A percentile compares a stretch with the other conserved stretches of the same genome.
phyloP scores from a whole-genome alignment of 495 filamentous ascomycete genomes.

The Letharia lupina region DNA sequence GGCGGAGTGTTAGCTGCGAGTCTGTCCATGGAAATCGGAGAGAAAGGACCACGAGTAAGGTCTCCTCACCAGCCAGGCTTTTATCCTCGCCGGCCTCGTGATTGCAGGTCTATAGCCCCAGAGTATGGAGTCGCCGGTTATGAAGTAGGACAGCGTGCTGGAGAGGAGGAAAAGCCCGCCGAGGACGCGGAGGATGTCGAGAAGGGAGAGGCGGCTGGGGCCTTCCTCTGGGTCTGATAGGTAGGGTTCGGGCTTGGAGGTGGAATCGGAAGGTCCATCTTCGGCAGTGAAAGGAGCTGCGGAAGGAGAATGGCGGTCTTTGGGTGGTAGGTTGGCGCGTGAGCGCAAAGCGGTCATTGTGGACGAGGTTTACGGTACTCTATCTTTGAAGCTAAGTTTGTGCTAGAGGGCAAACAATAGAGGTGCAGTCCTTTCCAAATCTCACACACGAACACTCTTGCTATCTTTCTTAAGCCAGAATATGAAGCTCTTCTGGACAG shows the following conservation, averaged over 20 bases:
- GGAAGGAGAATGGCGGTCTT: slow-evolving; percentile 12
- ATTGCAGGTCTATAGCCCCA: slow-evolving; percentile 68
- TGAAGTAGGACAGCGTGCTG: slow-evolving; percentile 66
- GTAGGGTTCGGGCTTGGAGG: slow-evolving; percentile 9
- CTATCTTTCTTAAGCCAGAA: not conserved
- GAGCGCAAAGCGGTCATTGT: slow-evolving; percentile 28
- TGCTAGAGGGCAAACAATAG: not conserved
- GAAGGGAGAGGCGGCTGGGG: slow-evolving; percentile 39
- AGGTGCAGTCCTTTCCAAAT: not conserved
- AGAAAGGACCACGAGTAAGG: slow-evolving; percentile 3
- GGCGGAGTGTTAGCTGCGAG: slow-evolving; percentile 21
- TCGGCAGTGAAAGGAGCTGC: slow-evolving; percentile 2
- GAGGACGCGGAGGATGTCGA: slow-evolving; percentile 72
- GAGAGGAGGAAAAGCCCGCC: slow-evolving; percentile 61
- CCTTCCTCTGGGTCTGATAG: slow-evolving; percentile 17
- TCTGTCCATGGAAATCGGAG: slow-evolving; percentile 1
- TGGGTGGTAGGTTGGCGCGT: slow-evolving; percentile 10
- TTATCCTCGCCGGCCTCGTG: slow-evolving; percentile 52
- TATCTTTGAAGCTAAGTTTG: not conserved
- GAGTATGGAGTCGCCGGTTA: slow-evolving; percentile 61
- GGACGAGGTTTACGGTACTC: not conserved
- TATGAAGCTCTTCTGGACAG: not conserved
- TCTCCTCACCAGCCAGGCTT: slow-evolving; percentile 52
- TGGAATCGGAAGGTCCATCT: not conserved
- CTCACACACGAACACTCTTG: not conserved